Conservation (phyloP, 306 rosid genomes). For the Citrullus colocynthis region DNA sequence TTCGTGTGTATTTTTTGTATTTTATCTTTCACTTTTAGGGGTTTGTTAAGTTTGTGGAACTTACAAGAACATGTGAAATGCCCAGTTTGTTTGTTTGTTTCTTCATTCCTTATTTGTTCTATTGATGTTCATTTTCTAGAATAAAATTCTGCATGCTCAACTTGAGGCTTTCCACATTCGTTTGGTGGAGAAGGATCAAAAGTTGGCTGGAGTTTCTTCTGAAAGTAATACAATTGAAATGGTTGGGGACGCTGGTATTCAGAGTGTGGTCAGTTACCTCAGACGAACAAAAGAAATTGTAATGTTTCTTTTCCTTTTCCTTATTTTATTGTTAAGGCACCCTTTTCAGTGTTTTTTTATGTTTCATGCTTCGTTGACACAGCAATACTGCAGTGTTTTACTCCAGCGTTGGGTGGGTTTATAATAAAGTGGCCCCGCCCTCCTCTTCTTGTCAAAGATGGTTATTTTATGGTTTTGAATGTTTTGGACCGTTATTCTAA, state of each 20-base stretch:
- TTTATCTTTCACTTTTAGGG: neutral
- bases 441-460: neutral
- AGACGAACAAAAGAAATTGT: slow-evolving; percentile 90
- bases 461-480: neutral
- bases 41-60: neutral
- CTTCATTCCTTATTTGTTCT: slow-evolving; percentile 4
- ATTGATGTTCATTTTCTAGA: slow-evolving; percentile 30
- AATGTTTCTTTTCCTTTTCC: slow-evolving; percentile 16
- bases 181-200: slow-evolving; percentile 75
- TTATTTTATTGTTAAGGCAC: slow-evolving; percentile 1
- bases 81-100: neutral
- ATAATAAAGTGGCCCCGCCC: neutral
- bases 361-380: neutral
- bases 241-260: slow-evolving; percentile 49
- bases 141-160: slow-evolving; percentile 71
- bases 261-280: slow-evolving; percentile 68
- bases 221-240: slow-evolving; percentile 28
- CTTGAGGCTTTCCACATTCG: slow-evolving; percentile 91
- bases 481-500: neutral
- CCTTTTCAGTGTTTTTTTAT: neutral
- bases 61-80: neutral
- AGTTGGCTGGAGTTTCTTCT: slow-evolving; percentile 49
- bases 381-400: neutral
- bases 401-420: neutral
- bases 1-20: neutral